Evolutionary conservation across 2,329 filamentous ascomycete genomes (phyloP), one percentile per base, ranked within the genome.

Genomic region (Rhexocercosporidium sp.): DNA sequence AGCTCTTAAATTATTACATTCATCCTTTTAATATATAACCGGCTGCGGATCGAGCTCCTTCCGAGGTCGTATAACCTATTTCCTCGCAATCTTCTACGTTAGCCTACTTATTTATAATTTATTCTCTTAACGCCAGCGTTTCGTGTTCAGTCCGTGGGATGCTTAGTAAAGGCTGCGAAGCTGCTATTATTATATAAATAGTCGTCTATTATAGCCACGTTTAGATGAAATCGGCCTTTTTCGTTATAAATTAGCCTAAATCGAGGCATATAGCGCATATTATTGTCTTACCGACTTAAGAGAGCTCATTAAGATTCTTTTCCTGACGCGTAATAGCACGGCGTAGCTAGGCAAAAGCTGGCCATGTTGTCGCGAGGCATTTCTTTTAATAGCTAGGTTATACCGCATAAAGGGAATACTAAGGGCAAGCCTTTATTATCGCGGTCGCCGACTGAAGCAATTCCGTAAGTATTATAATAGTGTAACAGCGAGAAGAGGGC

Each of bases 341-440:
- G 29, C 9, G 29, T 31, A 31, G 9, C 9, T 31, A 31, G 9
- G 29, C 9, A 31, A 31, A 31, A 31, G 29, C 29, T 31, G 9
- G 9, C 9, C 9, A 31, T 9, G 29, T 31, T 9, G 29, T 9
- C 29, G 29, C 9, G 9, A 31, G 9, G 29, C 9, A 31, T 31
- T 31, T 31, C 29, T 31, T 31, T 31, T 20, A 72, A 70, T 71
- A 57, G 66, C 65, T 53, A 71, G 34, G 44, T 70, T 47, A 69
- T 69, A 69, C 67, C 46, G 59, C 56, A 69, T 66, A 31, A 71
- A 68, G 62, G 53, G 54, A 67, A 67, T 69, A 29, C 66, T n/a
- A 70, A 66, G 62, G 61, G 59, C 51, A 72, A 34, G 61, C 70
- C 60, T 68, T 64, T 22, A 71, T n/a, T n/a, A n/a, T n/a, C n/a